Conservation (phyloP, 108 stramenopile species). For the Cyclotella distinguenda region DNA sequence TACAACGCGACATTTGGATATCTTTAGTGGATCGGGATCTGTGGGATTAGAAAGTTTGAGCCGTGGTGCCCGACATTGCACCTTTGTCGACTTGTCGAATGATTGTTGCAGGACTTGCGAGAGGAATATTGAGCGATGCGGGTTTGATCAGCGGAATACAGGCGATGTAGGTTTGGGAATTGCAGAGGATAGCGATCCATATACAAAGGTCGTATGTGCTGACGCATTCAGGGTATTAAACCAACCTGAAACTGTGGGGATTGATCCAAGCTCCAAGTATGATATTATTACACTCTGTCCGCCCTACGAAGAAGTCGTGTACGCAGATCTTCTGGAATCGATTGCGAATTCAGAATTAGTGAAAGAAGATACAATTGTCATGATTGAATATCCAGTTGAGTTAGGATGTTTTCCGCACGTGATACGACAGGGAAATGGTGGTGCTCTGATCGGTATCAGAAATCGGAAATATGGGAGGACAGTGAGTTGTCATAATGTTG, state of each 20-base stretch:
- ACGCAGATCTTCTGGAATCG: slow-evolving; percentile 83
- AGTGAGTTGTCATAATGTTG: slow-evolving; percentile 26
- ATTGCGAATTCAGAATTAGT: slow-evolving; percentile 76
- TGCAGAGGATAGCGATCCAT: slow-evolving; percentile 41
- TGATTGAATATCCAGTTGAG: slow-evolving; percentile 95
- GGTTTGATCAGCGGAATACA: slow-evolving; percentile 54
- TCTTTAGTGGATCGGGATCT: slow-evolving; percentile 91
- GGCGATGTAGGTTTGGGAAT: slow-evolving; percentile 32
- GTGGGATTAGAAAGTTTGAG: slow-evolving; percentile 93
- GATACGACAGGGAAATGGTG: slow-evolving; percentile 60
- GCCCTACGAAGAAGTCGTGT: slow-evolving; percentile 95
- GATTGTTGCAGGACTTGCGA: slow-evolving; percentile 73
- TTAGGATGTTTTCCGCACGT: slow-evolving; percentile 88
- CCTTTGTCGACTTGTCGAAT: slow-evolving; percentile 77
- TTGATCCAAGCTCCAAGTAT: slow-evolving; percentile 61
- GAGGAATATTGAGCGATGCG: slow-evolving; percentile 77
- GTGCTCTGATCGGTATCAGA: slow-evolving; percentile 85
- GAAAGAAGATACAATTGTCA: slow-evolving; percentile 82
- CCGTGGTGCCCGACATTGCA: slow-evolving; percentile 86
- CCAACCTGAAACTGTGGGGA: slow-evolving; percentile 78
- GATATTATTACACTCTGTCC: slow-evolving; percentile 92
- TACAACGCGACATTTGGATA: slow-evolving; percentile 79
- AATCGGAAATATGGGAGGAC: slow-evolving; percentile 96
- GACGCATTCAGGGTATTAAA: slow-evolving; percentile 85
- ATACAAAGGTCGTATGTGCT: slow-evolving; percentile 68